These are phyloP conservation scores for Kwoniella mangroviensis DNA, from an alignment of 768 basidiomycete species.

Conservation along the genomic window DNA sequence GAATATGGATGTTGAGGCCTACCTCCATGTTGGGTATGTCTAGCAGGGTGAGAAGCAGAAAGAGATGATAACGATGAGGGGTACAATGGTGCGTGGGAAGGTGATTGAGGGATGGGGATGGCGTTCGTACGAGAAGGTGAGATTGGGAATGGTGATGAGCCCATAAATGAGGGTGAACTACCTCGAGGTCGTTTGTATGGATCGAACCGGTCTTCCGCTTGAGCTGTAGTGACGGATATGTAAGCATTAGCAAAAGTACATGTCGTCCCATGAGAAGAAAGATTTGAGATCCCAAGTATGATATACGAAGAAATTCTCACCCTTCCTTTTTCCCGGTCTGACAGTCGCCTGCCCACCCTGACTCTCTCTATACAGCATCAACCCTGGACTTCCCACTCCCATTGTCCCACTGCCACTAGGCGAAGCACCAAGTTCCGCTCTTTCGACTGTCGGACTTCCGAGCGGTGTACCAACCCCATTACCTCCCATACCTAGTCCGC, in stretches of 20 bases:
- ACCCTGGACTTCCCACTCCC: slow-evolving; percentile 41
- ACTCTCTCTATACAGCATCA: slow-evolving; percentile 50
- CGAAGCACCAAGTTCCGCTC: slow-evolving; percentile 43
- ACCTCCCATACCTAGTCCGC: slow-evolving; percentile 44
- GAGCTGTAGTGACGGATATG: slow-evolving; percentile 20
- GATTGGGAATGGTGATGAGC: slow-evolving; percentile 17
- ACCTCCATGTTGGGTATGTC: slow-evolving; percentile 2
- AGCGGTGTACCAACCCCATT: slow-evolving; percentile 39
- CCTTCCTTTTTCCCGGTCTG: slow-evolving; percentile 52
- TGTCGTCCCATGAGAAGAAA: too few species aligned
- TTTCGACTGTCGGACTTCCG: slow-evolving; percentile 50
- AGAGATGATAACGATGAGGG: slow-evolving; percentile 28
- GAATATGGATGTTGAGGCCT: slow-evolving; percentile 39
- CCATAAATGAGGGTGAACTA: slow-evolving; percentile 37
- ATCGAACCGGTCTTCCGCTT: slow-evolving; percentile 52
- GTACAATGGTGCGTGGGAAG: slow-evolving; percentile 30
- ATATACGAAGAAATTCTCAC: too few species aligned
- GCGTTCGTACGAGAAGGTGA: slow-evolving; percentile 40
- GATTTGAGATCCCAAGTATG: too few species aligned
- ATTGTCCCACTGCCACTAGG: slow-evolving; percentile 28
- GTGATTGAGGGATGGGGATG: slow-evolving; percentile 48
- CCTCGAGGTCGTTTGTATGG: slow-evolving; percentile 52
- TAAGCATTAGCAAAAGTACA: too few species aligned
- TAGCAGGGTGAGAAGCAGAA: slow-evolving; percentile 14
- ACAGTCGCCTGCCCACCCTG: slow-evolving; percentile 41